Base-by-base conservation (phyloP, 1,284 basidiomycete genomes). In the Fomitiporia mediterranea region DNA sequence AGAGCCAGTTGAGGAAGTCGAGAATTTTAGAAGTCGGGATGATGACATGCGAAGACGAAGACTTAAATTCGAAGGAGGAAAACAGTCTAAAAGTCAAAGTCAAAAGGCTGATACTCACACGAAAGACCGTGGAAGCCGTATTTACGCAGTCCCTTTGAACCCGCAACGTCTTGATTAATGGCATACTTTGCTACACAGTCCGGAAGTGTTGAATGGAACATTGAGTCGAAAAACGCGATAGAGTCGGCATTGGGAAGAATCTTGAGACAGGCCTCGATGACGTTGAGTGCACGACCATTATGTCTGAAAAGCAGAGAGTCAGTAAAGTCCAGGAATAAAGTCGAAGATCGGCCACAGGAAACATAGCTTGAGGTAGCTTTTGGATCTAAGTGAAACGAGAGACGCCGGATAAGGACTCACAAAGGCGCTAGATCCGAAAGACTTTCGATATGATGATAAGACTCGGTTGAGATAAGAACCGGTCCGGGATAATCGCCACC, bases 51-150 rank as follows among this genome's bases (percentile, higher is more conserved):
- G 39, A 40, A 17, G 39, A 40, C 7, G 44, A 30, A 46, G 25
- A 46, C 9, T 7, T 51, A 37, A 19, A 35, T n/a, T n/a, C n/a
- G 17, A 34, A 30, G 11, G 13, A n/a, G 11, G 30, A 23, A 30
- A 44, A 17, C 5, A 46, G 44, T 3, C 27, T 32, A 46, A 46
- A 46, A n/a, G n/a, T n/a, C n/a, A n/a, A n/a, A n/a, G 13, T 0
- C 44, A 25, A 46, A 54, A 46, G 35, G 19, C n/a, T 15, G 23
- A 4, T 42, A 69, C 81, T 54, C 62, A 81, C 84, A 88, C 60
- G 83, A 86, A 38, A 86, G 72, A 3, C 92, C 92, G 64, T 95
- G 93, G 70, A 94, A 94, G 25, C 92, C 92, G 66, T 94, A 94
- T 69, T 92, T 93, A 65, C 83, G 83, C 43, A 94, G 73, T 0